These are phyloP conservation scores for Hymenotorrendiella dingleyae DNA, from an alignment of 2,329 filamentous ascomycete species.

Conservation along the genomic window DNA sequence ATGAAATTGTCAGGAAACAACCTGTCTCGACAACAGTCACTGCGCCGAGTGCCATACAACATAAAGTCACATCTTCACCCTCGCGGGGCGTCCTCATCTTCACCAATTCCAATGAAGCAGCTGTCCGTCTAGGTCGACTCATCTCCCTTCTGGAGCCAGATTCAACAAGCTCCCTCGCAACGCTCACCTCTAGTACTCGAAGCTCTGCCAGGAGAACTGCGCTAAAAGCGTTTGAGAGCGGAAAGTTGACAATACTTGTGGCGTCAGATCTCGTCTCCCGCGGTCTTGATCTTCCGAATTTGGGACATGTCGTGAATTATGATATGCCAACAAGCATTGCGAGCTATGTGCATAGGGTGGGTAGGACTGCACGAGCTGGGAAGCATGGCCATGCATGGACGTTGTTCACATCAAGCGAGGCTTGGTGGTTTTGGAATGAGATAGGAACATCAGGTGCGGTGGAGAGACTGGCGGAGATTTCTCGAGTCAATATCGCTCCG, in stretches of 20 bases:
- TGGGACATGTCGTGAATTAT: slow-evolving; percentile 89
- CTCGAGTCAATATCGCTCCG: slow-evolving; percentile 37
- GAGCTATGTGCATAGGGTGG: slow-evolving; percentile 86
- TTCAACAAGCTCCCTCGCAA: slow-evolving; percentile 53
- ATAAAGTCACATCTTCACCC: slow-evolving; percentile 11
- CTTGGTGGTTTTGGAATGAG: slow-evolving; percentile 81
- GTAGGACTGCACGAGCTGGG: slow-evolving; percentile 81
- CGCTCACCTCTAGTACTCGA: slow-evolving; percentile 72
- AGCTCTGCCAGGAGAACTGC: slow-evolving; percentile 63
- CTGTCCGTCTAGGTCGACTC: slow-evolving; percentile 78
- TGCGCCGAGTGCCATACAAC: background rate
- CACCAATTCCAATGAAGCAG: slow-evolving; percentile 83
- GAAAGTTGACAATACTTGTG: slow-evolving; percentile 67
- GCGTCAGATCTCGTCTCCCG: slow-evolving; percentile 91
- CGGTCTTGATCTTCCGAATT: slow-evolving; percentile 73
- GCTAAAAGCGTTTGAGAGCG: slow-evolving; percentile 57
- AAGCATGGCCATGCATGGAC: slow-evolving; percentile 77
- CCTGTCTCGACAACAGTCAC: background rate
- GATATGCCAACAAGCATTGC: slow-evolving; percentile 77
- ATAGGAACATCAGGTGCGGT: slow-evolving; percentile 57
- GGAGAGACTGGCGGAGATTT: slow-evolving; percentile 38
- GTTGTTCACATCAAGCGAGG: slow-evolving; percentile 72
- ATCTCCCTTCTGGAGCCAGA: slow-evolving; percentile 60
- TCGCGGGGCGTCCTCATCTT: slow-evolving; percentile 63
- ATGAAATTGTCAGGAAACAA: slow-evolving; percentile 9